Conservation (phyloP, 1,284 basidiomycete species). For the Apiotrichum porosum region DNA sequence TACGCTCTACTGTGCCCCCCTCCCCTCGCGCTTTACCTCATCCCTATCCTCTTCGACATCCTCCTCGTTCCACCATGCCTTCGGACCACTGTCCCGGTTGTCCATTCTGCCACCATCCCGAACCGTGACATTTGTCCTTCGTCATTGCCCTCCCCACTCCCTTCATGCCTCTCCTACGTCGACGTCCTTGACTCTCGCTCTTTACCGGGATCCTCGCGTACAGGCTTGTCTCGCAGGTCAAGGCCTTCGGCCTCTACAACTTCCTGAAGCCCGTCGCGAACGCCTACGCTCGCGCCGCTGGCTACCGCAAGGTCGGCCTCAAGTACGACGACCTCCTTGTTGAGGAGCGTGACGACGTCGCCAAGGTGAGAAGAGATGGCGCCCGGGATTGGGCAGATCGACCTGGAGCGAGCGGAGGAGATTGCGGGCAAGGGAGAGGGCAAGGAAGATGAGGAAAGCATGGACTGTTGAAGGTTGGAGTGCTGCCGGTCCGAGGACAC, state of each 20-base stretch:
- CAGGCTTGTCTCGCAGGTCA: constrained; percentile 67
- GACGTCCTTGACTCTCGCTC: not conserved
- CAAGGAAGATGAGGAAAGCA: not conserved
- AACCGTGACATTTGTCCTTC: no score
- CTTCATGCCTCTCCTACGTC: not conserved
- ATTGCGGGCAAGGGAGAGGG: constrained; percentile 49
- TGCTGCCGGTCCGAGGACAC: no score
- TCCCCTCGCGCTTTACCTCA: no score
- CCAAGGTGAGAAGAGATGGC: constrained; percentile 59
- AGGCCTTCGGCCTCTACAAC: constrained; percentile 53
- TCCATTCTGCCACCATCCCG: not conserved
- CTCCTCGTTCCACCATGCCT: no score
- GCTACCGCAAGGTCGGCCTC: constrained; percentile 85
- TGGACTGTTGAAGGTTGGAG: not conserved
- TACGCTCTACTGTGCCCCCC: no score
- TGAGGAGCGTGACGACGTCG: constrained; percentile 79
- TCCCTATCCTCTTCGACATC: not conserved
- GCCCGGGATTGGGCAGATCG: constrained; percentile 26
- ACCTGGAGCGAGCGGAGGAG: no score
- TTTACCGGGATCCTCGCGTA: not conserved
- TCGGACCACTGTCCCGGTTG: no score
- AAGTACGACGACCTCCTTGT: constrained; percentile 91
- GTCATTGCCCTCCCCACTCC: not conserved
- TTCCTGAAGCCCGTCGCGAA: constrained; percentile 71
- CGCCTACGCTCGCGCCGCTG: constrained; percentile 75